phyloP scores from a whole-genome alignment of 1,284 basidiomycete species.

The Ceratobasidium theobromae region DNA sequence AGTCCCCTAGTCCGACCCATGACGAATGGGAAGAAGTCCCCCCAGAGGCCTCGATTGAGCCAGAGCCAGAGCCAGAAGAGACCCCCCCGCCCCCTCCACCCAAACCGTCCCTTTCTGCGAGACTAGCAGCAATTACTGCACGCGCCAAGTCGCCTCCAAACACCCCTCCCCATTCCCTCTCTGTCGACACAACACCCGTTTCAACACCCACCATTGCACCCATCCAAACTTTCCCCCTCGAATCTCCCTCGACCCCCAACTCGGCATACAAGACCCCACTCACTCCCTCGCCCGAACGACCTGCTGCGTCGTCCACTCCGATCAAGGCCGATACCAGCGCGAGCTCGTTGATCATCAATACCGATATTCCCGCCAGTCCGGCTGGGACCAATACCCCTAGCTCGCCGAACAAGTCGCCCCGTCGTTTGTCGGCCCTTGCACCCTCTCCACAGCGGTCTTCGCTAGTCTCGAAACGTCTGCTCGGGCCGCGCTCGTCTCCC shows the following conservation, averaged over 20 bases:
- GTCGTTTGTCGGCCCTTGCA: conserved; percentile 5
- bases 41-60: background rate
- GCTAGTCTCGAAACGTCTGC: conserved; percentile 76
- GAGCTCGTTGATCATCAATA: background rate
- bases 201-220: conserved; percentile 37
- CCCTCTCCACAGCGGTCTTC: conserved; percentile 57
- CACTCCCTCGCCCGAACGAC: conserved; percentile 11
- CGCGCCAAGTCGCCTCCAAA: conserved; percentile 40
- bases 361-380: too few species aligned
- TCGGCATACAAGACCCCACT: conserved; percentile 34
- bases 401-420: conserved; percentile 3
- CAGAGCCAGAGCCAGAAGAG: conserved; percentile 3
- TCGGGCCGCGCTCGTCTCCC: conserved; percentile 68
- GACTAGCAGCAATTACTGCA: conserved; percentile 20
- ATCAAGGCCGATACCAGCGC: background rate
- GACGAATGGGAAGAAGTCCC: conserved; percentile 15
- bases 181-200: conserved; percentile 37
- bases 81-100: conserved; percentile 11
- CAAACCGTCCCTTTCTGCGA: conserved; percentile 15
- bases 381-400: too few species aligned
- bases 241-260: background rate
- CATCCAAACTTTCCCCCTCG: conserved; percentile 52
- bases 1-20: conserved; percentile 3
- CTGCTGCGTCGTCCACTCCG: background rate
- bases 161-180: conserved; percentile 39